Evolutionary conservation across 1,284 basidiomycete species (phyloP), one percentile per base, ranked within the genome.

Genomic region (Naganishia sp.): DNA sequence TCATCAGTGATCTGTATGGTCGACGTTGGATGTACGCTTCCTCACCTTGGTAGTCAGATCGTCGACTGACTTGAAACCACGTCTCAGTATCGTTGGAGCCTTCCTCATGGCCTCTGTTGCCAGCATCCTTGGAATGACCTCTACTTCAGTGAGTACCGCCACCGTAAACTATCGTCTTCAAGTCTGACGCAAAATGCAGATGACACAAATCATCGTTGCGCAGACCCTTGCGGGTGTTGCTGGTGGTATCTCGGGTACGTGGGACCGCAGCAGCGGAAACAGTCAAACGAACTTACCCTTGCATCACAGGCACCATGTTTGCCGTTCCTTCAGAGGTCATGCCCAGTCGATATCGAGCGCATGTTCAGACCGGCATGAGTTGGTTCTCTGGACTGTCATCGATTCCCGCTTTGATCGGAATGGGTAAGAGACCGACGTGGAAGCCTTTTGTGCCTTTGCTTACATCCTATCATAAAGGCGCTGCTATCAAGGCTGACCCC

Each of bases 331-430:
- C 60, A 10, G 60, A 62, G 35, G 50, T 62, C 25, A 52, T 62
- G 47, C 60, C 60, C n/a, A 51, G 60, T 42, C 60, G 60, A 41
- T 62, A 62, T 28, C 60, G 60, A 49, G 47, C 60, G n/a, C 60
- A 62, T 28, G 60, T 52, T 11, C 60, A 62, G 23, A 62, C 60
- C n/a, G 47, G 60, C 6, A 62, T 62, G 39, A 62, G 50, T 51
- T 50, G 60, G 50, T 49, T 62, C 49, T 50, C 47, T n/a, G 60
- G 60, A 23, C 35, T 62, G 1, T 46, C 60, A 18, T 62, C 60
- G 3, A 35, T 62, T 28, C 60, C 60, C 31, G 60, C 60, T 28
- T 47, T 62, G 2, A 62, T 62, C 18, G 60, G 47, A 32, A 62
- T 62, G 60, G 60, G 60, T 62, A 52, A 55, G 43, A n/a, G 50